Percentiles rank a stretch among this genome's conserved stretches.
Evolutionary conservation across 2,329 filamentous ascomycete genomes (phyloP).

Genomic region (Eurotiales sp.): DNA sequence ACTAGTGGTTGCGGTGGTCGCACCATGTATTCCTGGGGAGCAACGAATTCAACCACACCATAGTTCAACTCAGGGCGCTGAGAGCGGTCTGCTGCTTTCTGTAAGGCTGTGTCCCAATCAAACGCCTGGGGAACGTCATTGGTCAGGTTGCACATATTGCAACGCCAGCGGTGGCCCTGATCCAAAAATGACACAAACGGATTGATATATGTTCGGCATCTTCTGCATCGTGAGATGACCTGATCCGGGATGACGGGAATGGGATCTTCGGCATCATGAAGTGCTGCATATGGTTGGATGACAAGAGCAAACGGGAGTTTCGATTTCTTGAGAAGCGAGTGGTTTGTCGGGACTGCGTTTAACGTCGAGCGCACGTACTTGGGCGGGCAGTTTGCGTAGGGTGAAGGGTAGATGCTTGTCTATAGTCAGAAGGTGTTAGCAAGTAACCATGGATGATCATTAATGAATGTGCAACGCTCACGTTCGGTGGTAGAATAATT

Average conservation of each 20-base stretch:
- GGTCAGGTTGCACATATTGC: conserved; percentile 98
- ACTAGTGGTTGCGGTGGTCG: conserved; percentile 92
- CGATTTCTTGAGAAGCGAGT: conserved; percentile 92
- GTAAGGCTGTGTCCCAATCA: conserved; percentile 90
- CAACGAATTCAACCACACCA: conserved; percentile 94
- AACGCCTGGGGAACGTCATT: conserved; percentile 99
- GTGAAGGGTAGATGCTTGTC: conserved; percentile 88
- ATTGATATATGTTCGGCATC: conserved; percentile 97
- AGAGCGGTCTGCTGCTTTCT: conserved; percentile 90
- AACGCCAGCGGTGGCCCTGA: conserved; percentile 95
- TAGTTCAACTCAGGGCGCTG: conserved; percentile 90
- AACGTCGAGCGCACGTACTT: conserved; percentile 95
- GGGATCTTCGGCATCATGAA: conserved; percentile 88
- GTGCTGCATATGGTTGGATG: conserved; percentile 89
- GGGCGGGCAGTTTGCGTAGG: conserved; percentile 82
- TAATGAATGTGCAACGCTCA: conserved; percentile 47
- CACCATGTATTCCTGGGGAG: conserved; percentile 99
- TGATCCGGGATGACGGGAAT: conserved; percentile 94
- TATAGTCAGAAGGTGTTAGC: conserved; percentile 47
- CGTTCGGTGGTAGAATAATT: conserved; percentile 86
- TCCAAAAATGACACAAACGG: conserved; percentile 95
- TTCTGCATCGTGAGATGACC: conserved; percentile 91
- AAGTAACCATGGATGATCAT: background rate
- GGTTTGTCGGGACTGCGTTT: conserved; percentile 87
- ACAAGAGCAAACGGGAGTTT: conserved; percentile 92